Evolutionary conservation across 352 stramenopile species (phyloP), one percentile per base, ranked within the genome.

Genomic region (Phytopythium sindhum): DNA sequence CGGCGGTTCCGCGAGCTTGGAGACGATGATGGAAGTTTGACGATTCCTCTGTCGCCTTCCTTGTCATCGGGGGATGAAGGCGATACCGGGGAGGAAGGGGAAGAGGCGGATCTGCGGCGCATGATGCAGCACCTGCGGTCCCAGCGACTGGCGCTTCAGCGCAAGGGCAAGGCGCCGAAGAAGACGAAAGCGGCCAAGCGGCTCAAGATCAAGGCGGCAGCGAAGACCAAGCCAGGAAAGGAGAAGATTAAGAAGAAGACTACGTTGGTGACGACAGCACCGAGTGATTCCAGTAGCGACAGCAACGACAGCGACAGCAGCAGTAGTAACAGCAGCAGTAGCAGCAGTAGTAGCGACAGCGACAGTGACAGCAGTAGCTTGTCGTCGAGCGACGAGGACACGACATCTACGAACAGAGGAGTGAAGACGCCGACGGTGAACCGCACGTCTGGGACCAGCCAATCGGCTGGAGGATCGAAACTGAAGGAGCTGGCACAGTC

Each of bases 281-380:
- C 17, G 48, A 55, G 26, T 5, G 12, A 35, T 12, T 53, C 11
- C 4, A 55, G 48, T 26, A 55, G 48, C 24, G 26, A 55, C 14
- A 39, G 26, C 6, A 21, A 55, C 53, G 19, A 26, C 35, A 66
- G 15, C n/a, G n/a, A n/a, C 12, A 58, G n/a, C 12, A 70, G 47
- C 24, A 60, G 50, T 48, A 70, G 59, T 23, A 70, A 56, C 29
- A 68, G 53, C 28, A 72, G 67, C 12, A 67, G 50, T 5, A 75
- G 57, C 37, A 26, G 21, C 4, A 26, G 19, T 5, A 58, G 58
- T 26, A 73, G 59, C 51, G 65, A 53, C 57, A 69, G 60, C 58
- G 33, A 29, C 24, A 74, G 66, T 31, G 74, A 52, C 26, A 66
- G 61, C 42, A 69, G 68, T 24, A 63, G 65, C 23, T 67, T 67